Base-by-base conservation (phyloP, 2,329 filamentous ascomycete species). In the Sclerotinia minor region DNA sequence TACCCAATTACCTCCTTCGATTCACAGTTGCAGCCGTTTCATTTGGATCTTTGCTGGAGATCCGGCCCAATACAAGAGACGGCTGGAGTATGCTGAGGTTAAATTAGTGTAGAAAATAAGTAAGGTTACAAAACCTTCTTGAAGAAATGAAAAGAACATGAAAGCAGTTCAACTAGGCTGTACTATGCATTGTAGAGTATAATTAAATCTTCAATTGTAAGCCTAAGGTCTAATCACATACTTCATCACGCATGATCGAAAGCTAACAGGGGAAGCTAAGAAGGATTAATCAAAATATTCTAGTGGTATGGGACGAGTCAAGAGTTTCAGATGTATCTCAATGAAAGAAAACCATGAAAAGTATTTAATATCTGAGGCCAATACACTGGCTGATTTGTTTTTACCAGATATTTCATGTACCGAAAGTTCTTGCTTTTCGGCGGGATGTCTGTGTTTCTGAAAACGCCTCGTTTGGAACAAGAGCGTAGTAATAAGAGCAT, bases 81-180 rank as follows among this genome's bases (percentile, higher is more conserved):
- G 81, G 66, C 67, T 75, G 50, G 49, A 69, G 38, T 70, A 73
- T 65, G 65, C 69, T 57, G 75, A 74, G 0, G 72, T 75, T 60
- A 71, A 71, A 59, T 60, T 73, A 17, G 70, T 76, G 69, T 72
- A 9, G 74, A 75, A 68, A 72, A 72, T 49, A 68, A 55, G 15
- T 75, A 29, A 29, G 29, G 3, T 29, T 29, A 74, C 54, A 72
- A 72, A 41, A 59, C 75, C 72, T 55, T 19, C 38, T 65, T 47
- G 63, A 19, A 5, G n/a, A 26, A 7, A 38, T 65, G 21, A 65
- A 65, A 47, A 29, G 52, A 47, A 54, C 45, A 55, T 8, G 47
- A 55, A 32, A 35, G 55, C n/a, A 54, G 29, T 32, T 54, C 35
- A n/a, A 24, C n/a, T 6, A 50, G 44, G 21, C 17, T 47, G 5